Evolutionary conservation across 176 grass and related monocot species (phyloP), one percentile per base, ranked within the genome.

Genomic region (Oryza brachyantha): DNA sequence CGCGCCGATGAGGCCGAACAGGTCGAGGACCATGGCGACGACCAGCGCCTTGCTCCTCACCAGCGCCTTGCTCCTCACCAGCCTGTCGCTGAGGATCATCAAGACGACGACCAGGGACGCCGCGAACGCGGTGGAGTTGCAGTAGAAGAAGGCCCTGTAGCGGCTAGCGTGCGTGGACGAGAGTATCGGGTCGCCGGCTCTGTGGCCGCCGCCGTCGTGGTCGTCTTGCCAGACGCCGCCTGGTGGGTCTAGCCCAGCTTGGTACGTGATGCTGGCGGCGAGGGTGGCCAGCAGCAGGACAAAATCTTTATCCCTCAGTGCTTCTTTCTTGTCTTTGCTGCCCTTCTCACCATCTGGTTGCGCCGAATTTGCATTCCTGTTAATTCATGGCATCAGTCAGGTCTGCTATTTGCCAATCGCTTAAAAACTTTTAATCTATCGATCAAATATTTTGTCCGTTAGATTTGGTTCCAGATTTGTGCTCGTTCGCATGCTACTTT

Each of bases 61-160:
- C 7, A 73, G 63, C 0, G 0, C 1, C 10, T 21, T 76, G 13
- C 13, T 74, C 76, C 75, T 78, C 1, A 85, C 79, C 31, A 32
- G 2, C 31, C 4, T n/a, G n/a, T n/a, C n/a, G n/a, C n/a, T n/a
- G n/a, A n/a, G 31, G 3, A 32, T 4, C 74, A 91, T 34, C 29
- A 88, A 25, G 45, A 85, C 57, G 63, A 81, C 86, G 11, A 85
- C 25, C 6, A 91, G 19, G 12, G 89, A 91, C 3, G 78, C 27
- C 68, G 82, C 78, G 1, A 91, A 91, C 29, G 89, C 89, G 0
- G 36, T 61, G 0, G 85, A 74, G 70, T 91, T 91, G 41, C 77
- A 83, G 72, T 80, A 84, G 75, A 48, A 91, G 80, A 91, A 91
- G 0, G 10, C 61, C 29, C 60, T 61, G 69, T 88, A 91, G 13